Conservation (phyloP, 345 rosid genomes). For the Lagerstroemia speciosa region DNA sequence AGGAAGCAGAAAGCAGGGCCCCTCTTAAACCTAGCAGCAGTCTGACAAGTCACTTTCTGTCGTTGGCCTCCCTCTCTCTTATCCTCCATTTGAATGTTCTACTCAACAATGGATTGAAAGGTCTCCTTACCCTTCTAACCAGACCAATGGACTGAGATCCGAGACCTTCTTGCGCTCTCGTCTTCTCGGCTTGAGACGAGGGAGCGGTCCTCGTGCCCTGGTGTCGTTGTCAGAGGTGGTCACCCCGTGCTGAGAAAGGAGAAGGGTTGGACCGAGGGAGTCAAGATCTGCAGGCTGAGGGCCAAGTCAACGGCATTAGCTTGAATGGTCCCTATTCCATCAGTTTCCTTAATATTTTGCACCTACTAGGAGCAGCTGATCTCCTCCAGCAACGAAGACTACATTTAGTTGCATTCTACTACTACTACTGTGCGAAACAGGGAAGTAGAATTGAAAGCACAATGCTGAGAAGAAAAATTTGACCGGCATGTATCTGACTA, state of each 20-base stretch:
- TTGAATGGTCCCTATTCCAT: background rate
- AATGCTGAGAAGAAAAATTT: background rate
- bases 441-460: background rate
- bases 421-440: too few relatives aligned
- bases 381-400: background rate
- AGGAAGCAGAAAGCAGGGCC: too few relatives aligned
- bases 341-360: background rate
- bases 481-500: background rate
- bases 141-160: background rate
- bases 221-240: too few relatives aligned
- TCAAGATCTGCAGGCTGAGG: too few relatives aligned
- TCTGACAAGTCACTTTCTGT: slow-evolving; percentile 14
- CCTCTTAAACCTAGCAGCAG: background rate
- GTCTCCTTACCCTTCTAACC: background rate
- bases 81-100: background rate
- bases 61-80: background rate
- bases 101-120: background rate
- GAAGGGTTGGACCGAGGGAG: too few relatives aligned
- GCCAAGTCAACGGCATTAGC: background rate
- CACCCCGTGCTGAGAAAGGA: too few relatives aligned
- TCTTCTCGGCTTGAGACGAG: too few relatives aligned
- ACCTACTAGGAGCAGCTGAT: background rate
- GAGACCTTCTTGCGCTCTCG: too few relatives aligned
- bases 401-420: background rate
- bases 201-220: too few relatives aligned